Evolutionary conservation across 1,284 basidiomycete species (phyloP).

Genomic region (Hemileia vastatrix): DNA sequence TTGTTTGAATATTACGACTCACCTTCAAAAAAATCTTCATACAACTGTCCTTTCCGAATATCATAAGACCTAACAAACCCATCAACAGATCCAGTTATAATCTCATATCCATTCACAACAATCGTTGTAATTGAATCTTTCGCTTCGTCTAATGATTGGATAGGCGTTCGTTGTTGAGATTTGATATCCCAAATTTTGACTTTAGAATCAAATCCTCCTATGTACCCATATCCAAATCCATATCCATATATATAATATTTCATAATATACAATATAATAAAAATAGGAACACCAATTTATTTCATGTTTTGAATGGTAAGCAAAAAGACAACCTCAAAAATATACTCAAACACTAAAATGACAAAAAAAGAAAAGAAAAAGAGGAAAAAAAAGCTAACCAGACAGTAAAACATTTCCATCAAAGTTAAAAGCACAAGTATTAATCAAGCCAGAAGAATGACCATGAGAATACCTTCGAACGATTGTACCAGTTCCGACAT

Average conservation of each 20-base stretch:
- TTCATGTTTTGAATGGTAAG: too few species aligned
- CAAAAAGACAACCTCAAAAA: neutral
- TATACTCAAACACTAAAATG: conserved; percentile 2
- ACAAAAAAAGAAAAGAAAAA: neutral
- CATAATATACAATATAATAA: too few species aligned
- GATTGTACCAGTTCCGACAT: conserved; percentile 75
- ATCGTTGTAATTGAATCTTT: conserved; percentile 78
- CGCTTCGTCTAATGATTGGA: conserved; percentile 85
- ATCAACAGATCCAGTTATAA: conserved; percentile 78
- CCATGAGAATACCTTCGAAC: conserved; percentile 71
- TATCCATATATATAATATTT: too few species aligned
- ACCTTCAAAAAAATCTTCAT: conserved; percentile 82
- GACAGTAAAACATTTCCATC: conserved; percentile 75
- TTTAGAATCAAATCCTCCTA: conserved; percentile 29
- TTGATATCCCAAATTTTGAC: conserved; percentile 49
- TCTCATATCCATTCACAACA: conserved; percentile 54
- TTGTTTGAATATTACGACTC: conserved; percentile 41
- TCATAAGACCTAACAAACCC: conserved; percentile 87
- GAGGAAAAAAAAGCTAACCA: conserved; percentile 57
- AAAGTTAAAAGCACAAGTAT: conserved; percentile 77
- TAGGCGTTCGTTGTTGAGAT: conserved; percentile 65
- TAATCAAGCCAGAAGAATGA: conserved; percentile 80
- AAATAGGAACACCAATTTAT: too few species aligned
- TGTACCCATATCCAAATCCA: too few species aligned
- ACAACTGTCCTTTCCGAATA: conserved; percentile 76